Conservation (phyloP, 2,329 filamentous ascomycete species). For the Ceratocystis papillata region DNA sequence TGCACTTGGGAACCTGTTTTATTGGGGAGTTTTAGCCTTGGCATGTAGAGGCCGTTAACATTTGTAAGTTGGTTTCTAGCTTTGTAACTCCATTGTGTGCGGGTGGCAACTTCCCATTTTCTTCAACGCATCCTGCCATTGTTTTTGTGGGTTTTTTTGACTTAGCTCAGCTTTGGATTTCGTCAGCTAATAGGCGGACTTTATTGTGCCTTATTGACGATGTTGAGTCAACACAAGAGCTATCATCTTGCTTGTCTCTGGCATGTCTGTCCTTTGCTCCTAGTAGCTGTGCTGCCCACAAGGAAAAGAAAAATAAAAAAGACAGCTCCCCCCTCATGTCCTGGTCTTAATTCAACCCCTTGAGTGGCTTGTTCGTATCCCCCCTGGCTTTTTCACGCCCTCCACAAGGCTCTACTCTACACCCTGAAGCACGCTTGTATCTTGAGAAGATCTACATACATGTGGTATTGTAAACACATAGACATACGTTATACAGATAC, state of each 20-base stretch:
- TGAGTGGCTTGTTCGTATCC: constrained; percentile 5
- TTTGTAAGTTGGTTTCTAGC: neutral
- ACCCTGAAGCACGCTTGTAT: neutral
- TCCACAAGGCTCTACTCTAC: neutral
- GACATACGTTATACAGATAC: neutral
- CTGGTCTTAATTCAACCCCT: constrained; percentile 4
- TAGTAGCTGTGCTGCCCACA: neutral
- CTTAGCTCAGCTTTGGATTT: constrained; percentile 2
- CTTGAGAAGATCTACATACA: neutral
- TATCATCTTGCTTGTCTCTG: neutral
- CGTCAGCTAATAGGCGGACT: neutral
- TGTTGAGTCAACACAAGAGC: neutral
- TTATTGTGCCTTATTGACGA: neutral
- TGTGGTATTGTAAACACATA: neutral
- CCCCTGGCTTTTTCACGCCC: constrained; percentile 3
- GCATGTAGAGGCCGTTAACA: neutral
- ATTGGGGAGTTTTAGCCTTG: no score
- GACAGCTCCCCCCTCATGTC: neutral
- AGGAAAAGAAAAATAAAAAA: neutral
- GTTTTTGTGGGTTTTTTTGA: neutral
- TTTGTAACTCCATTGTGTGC: neutral
- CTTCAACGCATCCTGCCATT: constrained; percentile 13
- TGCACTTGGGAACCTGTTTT: no score
- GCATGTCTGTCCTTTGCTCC: neutral
- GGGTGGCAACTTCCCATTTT: constrained; percentile 3